Evolutionary conservation across 2,329 filamentous ascomycete genomes (phyloP), one percentile per base, ranked within the genome.

Genomic region (Neophaeococcomyces mojaviensis): DNA sequence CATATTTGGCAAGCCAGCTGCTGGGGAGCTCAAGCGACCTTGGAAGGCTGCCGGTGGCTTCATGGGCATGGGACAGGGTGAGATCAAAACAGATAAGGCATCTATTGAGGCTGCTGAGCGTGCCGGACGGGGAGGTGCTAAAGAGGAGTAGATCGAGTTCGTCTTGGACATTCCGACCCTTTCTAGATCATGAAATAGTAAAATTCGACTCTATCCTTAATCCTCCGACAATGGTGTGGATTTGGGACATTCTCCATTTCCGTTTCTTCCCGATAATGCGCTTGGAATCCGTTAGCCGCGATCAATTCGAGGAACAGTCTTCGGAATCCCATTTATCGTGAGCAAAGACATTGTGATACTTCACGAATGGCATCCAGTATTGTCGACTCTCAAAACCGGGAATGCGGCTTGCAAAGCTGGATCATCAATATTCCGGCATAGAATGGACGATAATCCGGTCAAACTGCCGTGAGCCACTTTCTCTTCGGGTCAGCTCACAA

Each of bases 31-130:
- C 58, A 92, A 94, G 79, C 79, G 92, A 51, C 92, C 92, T 54
- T 98, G 94, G 84, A 98, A 97, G 82, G 77, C 81, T 41, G 69
- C 77, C 50, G 83, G 78, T 51, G 88, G 89, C 44, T 78, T 97
- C 66, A 88, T 94, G 84, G 80, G 79, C 57, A 81, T 82, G 68
- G 78, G 78, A 47, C 64, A 68, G 59, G 73, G 77, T 24, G 77
- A 84, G 57, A 79, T 85, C 57, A 88, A 94, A 77, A 94, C 86
- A 65, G 92, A 98, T 68, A 88, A 90, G 78, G 88, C 90, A 71
- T 81, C 85, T 47, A 64, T 73, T 46, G 69, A 72, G 59, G 64
- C 59, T 33, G 70, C 70, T 6, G 70, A 73, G 62, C 68, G 69
- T 60, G 68, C 69, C 56, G 71, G 66, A 58, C 66, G 69, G 41